These are phyloP conservation scores for Coemansia sp. DNA, from an alignment of 192 early-diverging fungal species.

Conservation along the genomic window DNA sequence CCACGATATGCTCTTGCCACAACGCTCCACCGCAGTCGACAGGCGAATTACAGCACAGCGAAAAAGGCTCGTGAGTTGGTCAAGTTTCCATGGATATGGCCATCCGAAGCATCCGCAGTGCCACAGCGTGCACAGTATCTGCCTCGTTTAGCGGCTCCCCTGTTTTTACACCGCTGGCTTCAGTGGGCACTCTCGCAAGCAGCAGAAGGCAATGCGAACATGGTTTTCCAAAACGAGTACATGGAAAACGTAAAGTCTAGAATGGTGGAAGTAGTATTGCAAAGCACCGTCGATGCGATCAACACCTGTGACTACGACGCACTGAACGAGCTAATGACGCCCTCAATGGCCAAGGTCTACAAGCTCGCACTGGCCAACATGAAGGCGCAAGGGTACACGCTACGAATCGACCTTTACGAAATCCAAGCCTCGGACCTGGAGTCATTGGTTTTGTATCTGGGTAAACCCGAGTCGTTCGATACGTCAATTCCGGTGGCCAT, in stretches of 20 bases:
- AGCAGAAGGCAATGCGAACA: background rate
- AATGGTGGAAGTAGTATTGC: constrained; percentile 9
- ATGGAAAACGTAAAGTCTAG: constrained; percentile 5
- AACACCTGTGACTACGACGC: constrained; percentile 10
- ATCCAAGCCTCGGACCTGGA: background rate
- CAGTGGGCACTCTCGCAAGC: background rate
- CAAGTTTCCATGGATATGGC: constrained; percentile 40
- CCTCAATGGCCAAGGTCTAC: constrained; percentile 17
- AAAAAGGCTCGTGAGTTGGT: constrained; percentile 16
- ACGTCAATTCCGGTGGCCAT: constrained; percentile 7
- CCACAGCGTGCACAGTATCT: background rate
- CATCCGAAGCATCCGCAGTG: constrained; percentile 3
- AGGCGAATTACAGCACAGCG: constrained; percentile 1
- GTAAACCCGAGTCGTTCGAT: constrained; percentile 18
- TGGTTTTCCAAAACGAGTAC: constrained; percentile 2
- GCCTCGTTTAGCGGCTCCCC: background rate
- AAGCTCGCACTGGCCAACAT: constrained; percentile 18
- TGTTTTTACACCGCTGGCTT: background rate
- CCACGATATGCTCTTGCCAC: background rate
- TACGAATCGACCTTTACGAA: constrained; percentile 3
- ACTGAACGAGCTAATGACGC: constrained; percentile 14
- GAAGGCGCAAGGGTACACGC: constrained; percentile 11
- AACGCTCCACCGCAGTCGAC: constrained; percentile 8
- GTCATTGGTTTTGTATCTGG: constrained; percentile 1
- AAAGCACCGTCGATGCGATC: constrained; percentile 12